Evolutionary conservation across 768 basidiomycete genomes (phyloP), one percentile per base, ranked within the genome.

Genomic region (Hericium erinaceus): DNA sequence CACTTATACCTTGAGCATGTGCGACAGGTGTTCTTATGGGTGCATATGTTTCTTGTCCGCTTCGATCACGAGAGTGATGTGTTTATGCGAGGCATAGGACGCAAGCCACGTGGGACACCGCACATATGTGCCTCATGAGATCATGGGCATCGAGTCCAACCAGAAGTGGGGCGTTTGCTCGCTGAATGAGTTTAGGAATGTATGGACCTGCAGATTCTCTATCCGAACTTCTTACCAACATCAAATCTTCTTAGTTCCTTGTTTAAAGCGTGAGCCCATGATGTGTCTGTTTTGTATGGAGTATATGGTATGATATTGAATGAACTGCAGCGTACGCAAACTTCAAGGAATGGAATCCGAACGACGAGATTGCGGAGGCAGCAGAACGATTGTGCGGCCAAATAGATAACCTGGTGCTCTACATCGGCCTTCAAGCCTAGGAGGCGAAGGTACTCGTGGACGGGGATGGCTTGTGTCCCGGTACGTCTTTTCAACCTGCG

Each of bases 391-490:
- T 93, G 1, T 93, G 92, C 55, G 84, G 84, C 11, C 61, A 86
- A 65, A 85, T 92, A 56, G 77, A 93, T 24, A 77, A 82, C 60
- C 77, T 93, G 53, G 91, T 93, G 67, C 74, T 93, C 16, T 92
- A 93, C 64, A 84, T 85, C 51, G 87, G 90, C 52, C 74, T 92
- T 22, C 85, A 89, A 62, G 89, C 88, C 0, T 89, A 91, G 65
- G 82, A 87, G 39, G 72, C 83, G 2, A 93, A 92, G 66, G 85
- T 81, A 12, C 72, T 89, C 40, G 77, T 84, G 22, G 82, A 84
- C 0, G 91, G 91, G 53, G 87, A 91, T 55, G 91, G 91, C 57
- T 78, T 93, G 55, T 93, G 91, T 71, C 90, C 91, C 60, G 85
- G 89, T 83, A 64, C 54, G 73, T 16, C 40, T 24, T 40, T 33